phyloP scores from a whole-genome alignment of 148 eudicot species.

The Mesembryanthemum crystallinum region DNA sequence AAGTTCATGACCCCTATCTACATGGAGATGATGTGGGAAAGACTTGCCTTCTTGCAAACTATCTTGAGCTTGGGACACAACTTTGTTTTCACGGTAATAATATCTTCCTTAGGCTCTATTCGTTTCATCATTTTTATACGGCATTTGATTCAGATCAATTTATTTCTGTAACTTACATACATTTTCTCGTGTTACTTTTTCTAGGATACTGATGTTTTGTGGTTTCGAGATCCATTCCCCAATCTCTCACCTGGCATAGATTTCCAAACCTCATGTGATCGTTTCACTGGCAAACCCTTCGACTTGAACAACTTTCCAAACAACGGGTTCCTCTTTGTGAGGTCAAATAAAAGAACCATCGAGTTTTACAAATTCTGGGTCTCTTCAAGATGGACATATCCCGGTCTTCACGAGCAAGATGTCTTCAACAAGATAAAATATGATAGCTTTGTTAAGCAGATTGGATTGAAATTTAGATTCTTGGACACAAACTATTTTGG shows the following conservation, averaged over 20 bases:
- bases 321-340: slow-evolving; percentile 45
- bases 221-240: slow-evolving; percentile 53
- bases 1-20: slow-evolving; percentile 32
- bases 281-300: slow-evolving; percentile 31
- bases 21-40: slow-evolving; percentile 36
- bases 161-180: too few species aligned
- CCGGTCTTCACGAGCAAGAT: slow-evolving; percentile 40
- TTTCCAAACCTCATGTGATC: slow-evolving; percentile 55
- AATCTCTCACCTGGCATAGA: slow-evolving; percentile 35
- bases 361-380: slow-evolving; percentile 46
- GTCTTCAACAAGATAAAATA: slow-evolving; percentile 40
- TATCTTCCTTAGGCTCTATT: neutral
- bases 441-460: slow-evolving; percentile 22
- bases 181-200: neutral
- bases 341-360: slow-evolving; percentile 38
- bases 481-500: slow-evolving; percentile 45
- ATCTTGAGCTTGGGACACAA: slow-evolving; percentile 34
- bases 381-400: slow-evolving; percentile 32
- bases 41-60: slow-evolving; percentile 29
- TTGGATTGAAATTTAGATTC: slow-evolving; percentile 43
- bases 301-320: slow-evolving; percentile 44
- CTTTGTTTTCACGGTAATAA: slow-evolving; percentile 33
- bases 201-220: slow-evolving; percentile 53
- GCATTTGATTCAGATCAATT: neutral
- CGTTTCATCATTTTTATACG: too few species aligned